Base-by-base conservation (phyloP, 306 rosid species). In the Arachis hypogaea region DNA sequence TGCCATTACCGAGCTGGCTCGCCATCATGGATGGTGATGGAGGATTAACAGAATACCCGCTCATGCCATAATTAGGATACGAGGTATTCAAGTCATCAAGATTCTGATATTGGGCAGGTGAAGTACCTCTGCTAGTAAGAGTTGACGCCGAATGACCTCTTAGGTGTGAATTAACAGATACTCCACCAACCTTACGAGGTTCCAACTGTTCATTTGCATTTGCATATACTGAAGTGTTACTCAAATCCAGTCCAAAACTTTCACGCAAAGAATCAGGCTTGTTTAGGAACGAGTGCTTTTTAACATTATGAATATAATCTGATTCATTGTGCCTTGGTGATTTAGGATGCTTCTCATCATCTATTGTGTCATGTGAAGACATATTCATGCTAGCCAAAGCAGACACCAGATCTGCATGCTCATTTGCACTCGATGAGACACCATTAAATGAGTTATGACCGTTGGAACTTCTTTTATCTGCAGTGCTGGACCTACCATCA, bases 351-450 rank as follows among this genome's bases (percentile, higher is more conserved):
- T 77, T 80, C 36, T 89, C 95, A 44, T 87, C 89, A 63, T 82
- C 92, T 18, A 72, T 54, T 60, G 16, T 80, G 59, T 80, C 91
- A 76, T 86, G 88, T 42, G 87, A n/a, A 58, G 97, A 85, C 69
- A 94, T 76, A 77, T 84, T 89, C 94, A 91, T 82, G 74, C 88
- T 83, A 47, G 93, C 86, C 59, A 94, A 81, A 63, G 97, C 87
- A 69, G 91, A 88, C 51, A 76, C 97, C 77, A 94, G 77, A 77
- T 91, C 93, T 9, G 82, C 73, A 58, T 96, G 76, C 52, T 94
- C 98, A 38, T 77, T 89, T 60, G 76, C 74, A 72, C 85, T 70
- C 77, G 96, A 76, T 42, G 90, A 78, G 79, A 78, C 76, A 40
- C 84, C 85, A 82, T 85, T 86, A 66, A 80, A 89, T 36, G 91